Evolutionary conservation across 805 yeast genomes (phyloP), one percentile per base, ranked within the genome.

Genomic region (Candida hungchunana): DNA sequence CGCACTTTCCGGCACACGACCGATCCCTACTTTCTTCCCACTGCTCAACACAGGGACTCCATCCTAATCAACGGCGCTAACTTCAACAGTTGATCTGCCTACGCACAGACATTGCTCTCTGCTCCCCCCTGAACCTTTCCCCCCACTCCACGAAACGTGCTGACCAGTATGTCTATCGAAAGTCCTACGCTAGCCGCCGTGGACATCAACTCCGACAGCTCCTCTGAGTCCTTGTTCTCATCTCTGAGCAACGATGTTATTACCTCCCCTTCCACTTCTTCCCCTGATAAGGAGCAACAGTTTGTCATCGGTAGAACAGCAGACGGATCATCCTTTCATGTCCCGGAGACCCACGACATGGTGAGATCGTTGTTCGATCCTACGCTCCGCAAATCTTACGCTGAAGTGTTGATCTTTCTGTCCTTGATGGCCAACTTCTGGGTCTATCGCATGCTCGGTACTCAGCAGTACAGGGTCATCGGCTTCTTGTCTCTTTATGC

Each of bases 301-400:
- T 24, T 27, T 5, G 22, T 31, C 11, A 37, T 46, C 12, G 58
- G 58, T 7, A 44, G 40, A 17, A 53, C 58, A 6, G 39, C 63
- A 7, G 52, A 61, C 15, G 63, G 59, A 11, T 43, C 43, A 4
- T 44, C 45, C 4, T 65, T 65, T 32, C 35, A 44, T 5, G 66
- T 66, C 1, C 69, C 69, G 10, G 50, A 73, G 47, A 85, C 95
- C 20, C 82, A 80, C 50, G 95, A 85, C 54, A 84, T 85, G 93
- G 82, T 85, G 22, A 69, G 86, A 43, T 79, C 90, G 1, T 62
- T 86, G 32, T 78, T 85, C 48, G 90, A 85, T 60, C 93, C 94
- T 3, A 71, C 80, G 1, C 59, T 83, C 34, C 69, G 72, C 34
- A 86, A 85, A 53, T 79, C 89, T 0, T 59, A 73, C 34, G 68